A percentile compares a stretch with the other conserved stretches of the same genome.
Conservation (phyloP, 805 yeast genomes). For the Trichomonascus vanleenenianus region DNA sequence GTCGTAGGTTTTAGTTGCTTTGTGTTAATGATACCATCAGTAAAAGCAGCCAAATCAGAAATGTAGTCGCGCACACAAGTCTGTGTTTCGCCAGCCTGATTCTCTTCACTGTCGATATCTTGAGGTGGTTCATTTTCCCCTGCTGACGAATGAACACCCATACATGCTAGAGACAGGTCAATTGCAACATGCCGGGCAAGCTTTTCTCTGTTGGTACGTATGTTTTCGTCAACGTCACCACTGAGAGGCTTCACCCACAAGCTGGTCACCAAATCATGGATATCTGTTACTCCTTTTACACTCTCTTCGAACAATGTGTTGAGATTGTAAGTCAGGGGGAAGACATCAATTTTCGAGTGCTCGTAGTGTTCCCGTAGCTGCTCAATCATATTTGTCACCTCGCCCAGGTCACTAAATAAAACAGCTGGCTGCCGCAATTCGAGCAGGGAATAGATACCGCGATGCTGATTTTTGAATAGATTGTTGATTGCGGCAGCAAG, state of each 20-base stretch:
- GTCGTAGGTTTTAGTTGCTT: not conserved
- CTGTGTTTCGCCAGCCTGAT: too few relatives aligned
- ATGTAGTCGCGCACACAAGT: not conserved
- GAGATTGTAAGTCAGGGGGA: constrained; percentile 5
- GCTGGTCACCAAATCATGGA: constrained; percentile 12
- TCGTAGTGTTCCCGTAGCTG: constrained; percentile 8
- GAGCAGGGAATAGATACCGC: not conserved
- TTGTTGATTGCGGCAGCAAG: constrained; percentile 1
- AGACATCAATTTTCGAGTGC: constrained; percentile 4
- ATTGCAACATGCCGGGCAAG: constrained; percentile 14
- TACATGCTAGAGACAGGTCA: constrained; percentile 12
- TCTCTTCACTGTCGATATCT: not conserved
- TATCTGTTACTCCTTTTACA: constrained; percentile 5
- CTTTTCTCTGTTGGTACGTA: constrained; percentile 16
- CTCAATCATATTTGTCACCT: constrained; percentile 8
- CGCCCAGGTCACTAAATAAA: constrained; percentile 4
- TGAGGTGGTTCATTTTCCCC: not conserved
- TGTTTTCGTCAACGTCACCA: constrained; percentile 15
- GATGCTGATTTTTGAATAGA: not conserved
- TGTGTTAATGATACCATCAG: not conserved
- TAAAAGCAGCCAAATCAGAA: not conserved
- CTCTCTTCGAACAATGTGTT: constrained; percentile 8
- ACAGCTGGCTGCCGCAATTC: constrained; percentile 3
- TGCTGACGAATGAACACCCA: constrained; percentile 4
- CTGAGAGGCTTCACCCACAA: constrained; percentile 22